phyloP scores from a whole-genome alignment of 1,284 basidiomycete species.

The Apiotrichum gracile region DNA sequence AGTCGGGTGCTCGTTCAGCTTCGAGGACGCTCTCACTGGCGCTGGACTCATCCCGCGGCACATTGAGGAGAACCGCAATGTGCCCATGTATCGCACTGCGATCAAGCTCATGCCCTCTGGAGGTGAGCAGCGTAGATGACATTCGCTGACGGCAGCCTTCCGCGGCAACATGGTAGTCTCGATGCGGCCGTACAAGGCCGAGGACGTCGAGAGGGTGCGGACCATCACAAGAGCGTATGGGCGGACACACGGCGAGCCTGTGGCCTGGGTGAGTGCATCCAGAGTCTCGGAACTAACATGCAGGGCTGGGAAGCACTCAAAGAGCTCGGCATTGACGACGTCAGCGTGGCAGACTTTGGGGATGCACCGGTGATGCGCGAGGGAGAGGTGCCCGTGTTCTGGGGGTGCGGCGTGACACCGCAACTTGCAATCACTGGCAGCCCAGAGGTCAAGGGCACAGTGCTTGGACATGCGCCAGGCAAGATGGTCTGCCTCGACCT shows the following conservation, averaged over 20 bases:
- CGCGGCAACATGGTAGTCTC: constrained; percentile 35
- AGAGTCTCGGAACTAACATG: neutral
- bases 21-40: constrained; percentile 27
- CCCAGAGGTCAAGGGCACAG: constrained; percentile 17
- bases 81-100: constrained; percentile 32
- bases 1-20: constrained; percentile 38
- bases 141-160: constrained; percentile 13
- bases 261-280: constrained; percentile 23
- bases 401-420: constrained; percentile 39
- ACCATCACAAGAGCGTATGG: constrained; percentile 26
- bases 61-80: constrained; percentile 23
- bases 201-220: constrained; percentile 20
- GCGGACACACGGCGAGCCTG: constrained; percentile 35
- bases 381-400: constrained; percentile 39
- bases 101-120: constrained; percentile 20
- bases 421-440: constrained; percentile 27
- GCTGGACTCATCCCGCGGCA: constrained; percentile 23
- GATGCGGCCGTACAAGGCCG: constrained; percentile 33
- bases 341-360: constrained; percentile 31
- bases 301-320: constrained; percentile 26
- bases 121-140: neutral
- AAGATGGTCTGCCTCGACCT: constrained; percentile 34
- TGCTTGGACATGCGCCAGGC: constrained; percentile 33
- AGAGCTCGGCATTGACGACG: constrained; percentile 28
- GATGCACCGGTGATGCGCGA: constrained; percentile 21